Evolutionary conservation across 257 asterid genomes (phyloP), one percentile per base, ranked within the genome.

Genomic region (Linderniella brevidens): DNA sequence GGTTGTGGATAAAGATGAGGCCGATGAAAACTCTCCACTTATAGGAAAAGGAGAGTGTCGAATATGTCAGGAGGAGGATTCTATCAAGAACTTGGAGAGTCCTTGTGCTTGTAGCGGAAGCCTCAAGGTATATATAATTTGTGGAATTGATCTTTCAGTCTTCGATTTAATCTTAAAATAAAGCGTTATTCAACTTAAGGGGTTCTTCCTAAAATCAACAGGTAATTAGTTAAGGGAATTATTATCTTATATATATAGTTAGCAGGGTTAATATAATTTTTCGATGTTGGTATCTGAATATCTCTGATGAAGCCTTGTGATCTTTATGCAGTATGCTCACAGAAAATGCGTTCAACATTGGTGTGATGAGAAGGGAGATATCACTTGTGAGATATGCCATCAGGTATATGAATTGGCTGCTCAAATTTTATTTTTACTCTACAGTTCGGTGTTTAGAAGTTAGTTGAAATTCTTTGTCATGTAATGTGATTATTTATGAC

Each of bases 51-150:
- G 75, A 19, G 96, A 90, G 55, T 90, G 99, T 59, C 80, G 94
- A 51, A 90, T 90, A 75, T 90, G 99, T 63, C 99, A 90, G 63
- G 99, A 90, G 58, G 99, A 90, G 67, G 99, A 90, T 70, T 73
- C 85, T 17, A 17, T 82, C 15, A 66, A 61, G 20, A 86, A 79
- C 70, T 71, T 90, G 79, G 99, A 90, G 77, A 68, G 63, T 15
- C 99, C 99, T 17, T 90, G 96, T 72, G 83, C 75, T 70, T 90
- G 99, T 57, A 82, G 78, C 59, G 99, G 99, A 48, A 90, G 96
- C 62, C 92, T 90, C 45, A 85, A 90, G 92, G 99, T 75, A 48
- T 11, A 6, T 41, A 6, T 13, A 2, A 9, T 43, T 8, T 39
- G 1, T 39, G 43, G 15, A 13, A 2, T 39, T 39, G 43, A 39